These are phyloP conservation scores for Backusella westeae DNA, from an alignment of 192 early-diverging fungal species.

Conservation along the genomic window DNA sequence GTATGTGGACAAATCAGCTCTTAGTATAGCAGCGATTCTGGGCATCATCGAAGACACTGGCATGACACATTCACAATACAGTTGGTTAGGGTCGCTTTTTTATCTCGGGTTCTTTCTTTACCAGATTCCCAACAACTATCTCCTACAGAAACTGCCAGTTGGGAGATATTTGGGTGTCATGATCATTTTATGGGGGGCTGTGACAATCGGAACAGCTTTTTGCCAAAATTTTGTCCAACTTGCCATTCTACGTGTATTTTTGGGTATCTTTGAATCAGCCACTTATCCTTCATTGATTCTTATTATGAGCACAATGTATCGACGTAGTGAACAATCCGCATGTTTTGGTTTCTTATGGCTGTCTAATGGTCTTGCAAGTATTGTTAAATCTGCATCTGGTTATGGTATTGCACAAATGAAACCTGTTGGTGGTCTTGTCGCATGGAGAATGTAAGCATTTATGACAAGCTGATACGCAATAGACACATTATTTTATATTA, in stretches of 20 bases:
- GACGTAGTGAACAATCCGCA: conserved; percentile 5
- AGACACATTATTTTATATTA: not conserved
- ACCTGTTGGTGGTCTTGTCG: not conserved
- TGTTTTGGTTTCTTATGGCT: conserved; percentile 15
- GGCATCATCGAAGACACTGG: conserved; percentile 20
- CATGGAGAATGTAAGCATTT: conserved; percentile 14
- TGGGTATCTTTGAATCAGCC: conserved; percentile 18
- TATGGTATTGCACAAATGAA: conserved; percentile 24
- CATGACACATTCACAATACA: not conserved
- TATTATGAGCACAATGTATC: conserved; percentile 21
- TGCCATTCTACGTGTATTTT: conserved; percentile 9
- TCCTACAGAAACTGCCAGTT: conserved; percentile 11
- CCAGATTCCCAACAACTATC: conserved; percentile 19
- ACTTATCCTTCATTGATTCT: conserved; percentile 13
- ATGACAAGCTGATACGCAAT: not conserved
- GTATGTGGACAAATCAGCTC: conserved; percentile 18
- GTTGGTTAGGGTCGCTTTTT: conserved; percentile 12
- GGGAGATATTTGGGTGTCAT: conserved; percentile 8
- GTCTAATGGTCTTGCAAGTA: conserved; percentile 13
- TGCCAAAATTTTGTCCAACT: conserved; percentile 9
- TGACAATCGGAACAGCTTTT: not conserved
- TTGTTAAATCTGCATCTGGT: not conserved
- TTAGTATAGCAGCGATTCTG: conserved; percentile 10
- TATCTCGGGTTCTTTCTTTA: conserved; percentile 15
- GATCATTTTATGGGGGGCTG: conserved; percentile 8